A percentile compares a stretch with the other conserved stretches of the same genome.
phyloP scores from a whole-genome alignment of 1,139 yeast species.

The Pichia sp. region DNA sequence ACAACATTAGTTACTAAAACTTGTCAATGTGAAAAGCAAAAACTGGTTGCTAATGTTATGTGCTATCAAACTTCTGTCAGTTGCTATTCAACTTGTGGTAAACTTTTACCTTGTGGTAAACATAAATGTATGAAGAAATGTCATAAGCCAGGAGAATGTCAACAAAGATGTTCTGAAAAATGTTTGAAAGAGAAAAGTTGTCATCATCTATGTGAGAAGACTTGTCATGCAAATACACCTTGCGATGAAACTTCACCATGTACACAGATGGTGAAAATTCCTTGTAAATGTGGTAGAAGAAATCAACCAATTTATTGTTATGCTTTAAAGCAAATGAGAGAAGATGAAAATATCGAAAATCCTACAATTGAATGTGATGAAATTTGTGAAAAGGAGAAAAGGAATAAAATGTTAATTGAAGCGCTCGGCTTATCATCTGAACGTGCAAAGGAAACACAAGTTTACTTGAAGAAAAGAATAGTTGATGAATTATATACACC shows the following conservation, averaged over 20 bases:
- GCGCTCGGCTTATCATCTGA: conserved; percentile 38
- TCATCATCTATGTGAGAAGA: conserved; percentile 54
- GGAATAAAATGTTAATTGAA: conserved; percentile 55
- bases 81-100: conserved; percentile 65
- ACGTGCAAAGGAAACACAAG: conserved; percentile 11
- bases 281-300: conserved; percentile 62
- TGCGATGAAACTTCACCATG: conserved; percentile 47
- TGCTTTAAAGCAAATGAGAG: conserved; percentile 27
- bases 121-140: conserved; percentile 64
- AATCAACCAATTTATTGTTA: conserved; percentile 39
- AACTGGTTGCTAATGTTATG: conserved; percentile 52
- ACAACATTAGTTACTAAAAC: conserved; percentile 53
- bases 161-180: conserved; percentile 40
- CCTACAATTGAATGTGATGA: conserved; percentile 47
- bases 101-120: conserved; percentile 48
- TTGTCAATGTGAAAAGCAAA: conserved; percentile 66
- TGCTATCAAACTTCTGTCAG: conserved; percentile 66
- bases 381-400: conserved; percentile 52
- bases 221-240: conserved; percentile 54
- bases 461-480: conserved; percentile 13
- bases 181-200: conserved; percentile 54
- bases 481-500: conserved; percentile 37
- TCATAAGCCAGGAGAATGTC: conserved; percentile 31
- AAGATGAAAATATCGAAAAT: neutral
- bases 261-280: conserved; percentile 40